Evolutionary conservation across 495 filamentous ascomycete genomes (phyloP).

Genomic region (Thermochaetoides thermophila): DNA sequence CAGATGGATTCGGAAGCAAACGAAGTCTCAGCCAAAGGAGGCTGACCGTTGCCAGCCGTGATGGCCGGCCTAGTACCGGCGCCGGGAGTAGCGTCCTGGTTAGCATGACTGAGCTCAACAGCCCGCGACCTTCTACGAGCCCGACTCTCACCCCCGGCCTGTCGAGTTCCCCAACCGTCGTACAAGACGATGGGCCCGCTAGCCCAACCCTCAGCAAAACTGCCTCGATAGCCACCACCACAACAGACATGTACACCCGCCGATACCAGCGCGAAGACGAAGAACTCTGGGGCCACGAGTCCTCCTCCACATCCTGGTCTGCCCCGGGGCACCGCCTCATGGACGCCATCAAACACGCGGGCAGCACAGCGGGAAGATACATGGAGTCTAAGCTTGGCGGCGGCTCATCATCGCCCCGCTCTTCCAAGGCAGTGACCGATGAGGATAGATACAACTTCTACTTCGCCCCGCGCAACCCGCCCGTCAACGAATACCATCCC

Average conservation of each 20-base stretch:
- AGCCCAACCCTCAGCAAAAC: slow-evolving; percentile 18
- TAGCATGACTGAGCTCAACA: slow-evolving; percentile 15
- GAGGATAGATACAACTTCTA: slow-evolving; percentile 39
- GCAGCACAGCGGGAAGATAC: slow-evolving; percentile 32
- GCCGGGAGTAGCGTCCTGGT: slow-evolving; percentile 13
- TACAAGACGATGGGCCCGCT: slow-evolving; percentile 11
- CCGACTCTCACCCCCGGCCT: not conserved
- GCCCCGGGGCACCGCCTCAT: slow-evolving; percentile 28
- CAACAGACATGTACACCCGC: slow-evolving; percentile 53
- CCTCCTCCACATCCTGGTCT: slow-evolving; percentile 5
- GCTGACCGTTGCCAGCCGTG: slow-evolving; percentile 31
- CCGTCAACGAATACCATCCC: slow-evolving; percentile 75
- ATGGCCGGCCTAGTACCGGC: slow-evolving; percentile 20
- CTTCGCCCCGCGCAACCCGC: slow-evolving; percentile 53
- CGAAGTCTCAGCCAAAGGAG: slow-evolving; percentile 33
- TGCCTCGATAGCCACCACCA: slow-evolving; percentile 13
- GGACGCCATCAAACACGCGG: slow-evolving; percentile 37
- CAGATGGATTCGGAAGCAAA: slow-evolving; percentile 24
- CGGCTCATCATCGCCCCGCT: no score
- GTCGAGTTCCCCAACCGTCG: slow-evolving; percentile 19
- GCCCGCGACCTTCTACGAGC: slow-evolving; percentile 6
- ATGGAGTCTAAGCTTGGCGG: slow-evolving; percentile 28
- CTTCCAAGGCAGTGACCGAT: slow-evolving; percentile 27
- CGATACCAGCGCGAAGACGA: slow-evolving; percentile 78
- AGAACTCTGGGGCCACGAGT: slow-evolving; percentile 53